phyloP scores from a whole-genome alignment of 2,329 filamentous ascomycete genomes.

The Arthrinium puccinioides region DNA sequence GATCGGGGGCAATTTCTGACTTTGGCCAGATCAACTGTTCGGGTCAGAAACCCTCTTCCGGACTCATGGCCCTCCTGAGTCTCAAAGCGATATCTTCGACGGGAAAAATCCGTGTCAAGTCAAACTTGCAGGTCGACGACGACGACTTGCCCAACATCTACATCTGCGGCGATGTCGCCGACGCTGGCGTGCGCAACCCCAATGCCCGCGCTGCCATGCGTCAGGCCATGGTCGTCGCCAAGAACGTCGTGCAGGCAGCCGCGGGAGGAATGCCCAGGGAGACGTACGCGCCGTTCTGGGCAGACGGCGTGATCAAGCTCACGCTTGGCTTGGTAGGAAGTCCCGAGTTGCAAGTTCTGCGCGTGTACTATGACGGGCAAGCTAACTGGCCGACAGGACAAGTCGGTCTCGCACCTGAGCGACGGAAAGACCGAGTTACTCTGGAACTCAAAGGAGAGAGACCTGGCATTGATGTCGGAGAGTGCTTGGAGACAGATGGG shows the following conservation, averaged over 20 bases:
- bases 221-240: slow-evolving; percentile 44
- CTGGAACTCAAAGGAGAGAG: slow-evolving; percentile 31
- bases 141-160: slow-evolving; percentile 44
- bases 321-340: slow-evolving; percentile 42
- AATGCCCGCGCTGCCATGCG: slow-evolving; percentile 47
- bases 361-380: background rate
- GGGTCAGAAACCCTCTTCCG: slow-evolving; percentile 51
- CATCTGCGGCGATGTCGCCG: slow-evolving; percentile 57
- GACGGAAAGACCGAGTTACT: slow-evolving; percentile 36
- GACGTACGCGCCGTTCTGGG: slow-evolving; percentile 34
- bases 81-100: slow-evolving; percentile 35
- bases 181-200: slow-evolving; percentile 38
- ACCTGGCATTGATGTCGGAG: slow-evolving; percentile 35
- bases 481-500: slow-evolving; percentile 35
- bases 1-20: no score
- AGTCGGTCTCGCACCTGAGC: slow-evolving; percentile 34
- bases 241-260: slow-evolving; percentile 45
- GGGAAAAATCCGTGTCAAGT: slow-evolving; percentile 45
- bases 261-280: slow-evolving; percentile 29
- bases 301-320: slow-evolving; percentile 44
- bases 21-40: slow-evolving; percentile 51
- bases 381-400: slow-evolving; percentile 29
- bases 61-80: slow-evolving; percentile 35
- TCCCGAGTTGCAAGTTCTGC: background rate
- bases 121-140: slow-evolving; percentile 49